phyloP scores from a whole-genome alignment of 805 yeast species.

The Candida railenensis region DNA sequence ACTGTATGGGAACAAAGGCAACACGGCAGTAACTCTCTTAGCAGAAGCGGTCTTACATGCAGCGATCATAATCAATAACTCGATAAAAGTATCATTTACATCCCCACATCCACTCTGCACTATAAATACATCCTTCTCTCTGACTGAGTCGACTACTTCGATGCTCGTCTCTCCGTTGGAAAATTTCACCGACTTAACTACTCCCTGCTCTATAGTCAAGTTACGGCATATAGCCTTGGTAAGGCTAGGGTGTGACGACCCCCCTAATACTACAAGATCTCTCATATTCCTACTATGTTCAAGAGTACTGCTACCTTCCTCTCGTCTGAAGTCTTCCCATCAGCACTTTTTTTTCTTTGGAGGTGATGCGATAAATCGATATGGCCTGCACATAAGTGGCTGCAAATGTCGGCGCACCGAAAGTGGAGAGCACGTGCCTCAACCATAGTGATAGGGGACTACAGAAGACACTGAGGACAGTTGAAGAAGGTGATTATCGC shows the following conservation, averaged over 20 bases:
- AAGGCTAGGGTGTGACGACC: constrained; percentile 82
- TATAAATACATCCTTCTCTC: constrained; percentile 95
- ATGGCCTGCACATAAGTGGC: neutral
- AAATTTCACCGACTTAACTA: constrained; percentile 58
- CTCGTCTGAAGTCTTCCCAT: neutral
- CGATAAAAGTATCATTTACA: constrained; percentile 85
- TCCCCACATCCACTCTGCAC: constrained; percentile 85
- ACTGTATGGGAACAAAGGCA: constrained; percentile 93
- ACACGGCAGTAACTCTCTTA: constrained; percentile 80
- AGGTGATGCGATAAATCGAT: neutral
- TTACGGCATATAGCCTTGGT: constrained; percentile 74
- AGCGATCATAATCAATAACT: constrained; percentile 77
- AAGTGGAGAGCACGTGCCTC: too few species aligned
- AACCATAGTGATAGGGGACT: too few species aligned
- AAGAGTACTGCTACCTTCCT: neutral
- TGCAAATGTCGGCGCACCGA: too few species aligned
- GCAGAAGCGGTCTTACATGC: constrained; percentile 94
- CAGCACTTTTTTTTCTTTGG: neutral
- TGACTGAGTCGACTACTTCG: constrained; percentile 79
- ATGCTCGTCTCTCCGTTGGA: constrained; percentile 95
- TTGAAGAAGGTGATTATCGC: too few species aligned
- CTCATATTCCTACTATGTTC: constrained; percentile 47
- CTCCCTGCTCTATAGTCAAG: constrained; percentile 71
- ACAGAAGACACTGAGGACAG: too few species aligned
- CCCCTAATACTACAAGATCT: constrained; percentile 86